These are phyloP conservation scores for Fraxinus latifolia DNA, from an alignment of 305 asterid species.

Conservation along the genomic window DNA sequence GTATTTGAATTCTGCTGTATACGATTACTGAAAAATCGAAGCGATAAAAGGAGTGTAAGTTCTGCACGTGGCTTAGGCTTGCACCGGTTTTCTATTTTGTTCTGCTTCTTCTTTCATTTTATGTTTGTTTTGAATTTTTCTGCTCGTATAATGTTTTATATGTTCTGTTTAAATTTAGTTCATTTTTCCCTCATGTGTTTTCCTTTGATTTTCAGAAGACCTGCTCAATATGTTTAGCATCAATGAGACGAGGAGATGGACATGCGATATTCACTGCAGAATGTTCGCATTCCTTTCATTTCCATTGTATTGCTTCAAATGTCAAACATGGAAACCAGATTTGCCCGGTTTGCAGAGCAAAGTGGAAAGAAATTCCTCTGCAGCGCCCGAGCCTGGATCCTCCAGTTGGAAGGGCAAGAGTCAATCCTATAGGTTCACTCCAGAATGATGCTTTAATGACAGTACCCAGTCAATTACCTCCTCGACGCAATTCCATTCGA, in stretches of 20 bases:
- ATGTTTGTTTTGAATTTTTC: conserved; percentile 4
- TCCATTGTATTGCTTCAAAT: conserved; percentile 80
- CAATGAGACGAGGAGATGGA: conserved; percentile 80
- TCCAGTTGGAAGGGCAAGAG: conserved; percentile 41
- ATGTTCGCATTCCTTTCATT: conserved; percentile 88
- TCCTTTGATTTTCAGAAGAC: conserved; percentile 46
- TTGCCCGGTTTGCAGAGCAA: conserved; percentile 88
- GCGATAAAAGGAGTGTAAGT: neutral
- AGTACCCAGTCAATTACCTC: conserved; percentile 50
- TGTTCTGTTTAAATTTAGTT: neutral
- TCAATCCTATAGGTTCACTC: conserved; percentile 48
- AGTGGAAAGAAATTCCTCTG: conserved; percentile 76
- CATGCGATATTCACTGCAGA: conserved; percentile 90
- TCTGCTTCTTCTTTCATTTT: conserved; percentile 1
- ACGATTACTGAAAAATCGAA: neutral
- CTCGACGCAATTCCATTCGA: conserved; percentile 50
- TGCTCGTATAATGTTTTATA: neutral
- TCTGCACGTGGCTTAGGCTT: neutral
- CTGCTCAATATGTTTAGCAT: conserved; percentile 73
- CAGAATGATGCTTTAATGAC: conserved; percentile 54
- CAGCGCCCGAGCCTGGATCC: conserved; percentile 52
- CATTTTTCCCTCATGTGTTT: neutral
- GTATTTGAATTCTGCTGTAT: neutral
- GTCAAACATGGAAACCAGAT: conserved; percentile 82
- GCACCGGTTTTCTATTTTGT: neutral